Percentiles rank a stretch among this genome's conserved stretches.
phyloP scores from a whole-genome alignment of 768 basidiomycete species.

The Boletus patriciae region DNA sequence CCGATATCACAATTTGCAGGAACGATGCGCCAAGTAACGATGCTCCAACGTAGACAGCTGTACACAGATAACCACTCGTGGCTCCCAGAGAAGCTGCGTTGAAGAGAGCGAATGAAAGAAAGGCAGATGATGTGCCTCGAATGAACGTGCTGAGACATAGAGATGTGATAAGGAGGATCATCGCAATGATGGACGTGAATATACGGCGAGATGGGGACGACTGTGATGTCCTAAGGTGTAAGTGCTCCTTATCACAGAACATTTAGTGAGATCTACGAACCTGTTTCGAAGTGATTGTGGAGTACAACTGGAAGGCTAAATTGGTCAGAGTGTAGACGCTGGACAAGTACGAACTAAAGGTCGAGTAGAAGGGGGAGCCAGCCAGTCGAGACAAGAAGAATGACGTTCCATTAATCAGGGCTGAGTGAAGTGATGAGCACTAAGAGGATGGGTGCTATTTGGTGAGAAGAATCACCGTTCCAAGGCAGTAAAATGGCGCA shows the following conservation, averaged over 20 bases:
- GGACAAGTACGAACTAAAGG: conserved; percentile 68
- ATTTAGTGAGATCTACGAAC: conserved; percentile 39
- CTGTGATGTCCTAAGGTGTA: conserved; percentile 36
- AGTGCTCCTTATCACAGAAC: conserved; percentile 1
- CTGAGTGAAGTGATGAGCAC: conserved; percentile 40
- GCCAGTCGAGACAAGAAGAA: conserved; percentile 74
- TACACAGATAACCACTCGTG: conserved; percentile 74
- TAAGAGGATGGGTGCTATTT: not conserved
- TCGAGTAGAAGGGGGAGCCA: conserved; percentile 53
- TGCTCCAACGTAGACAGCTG: conserved; percentile 75
- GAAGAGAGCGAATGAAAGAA: conserved; percentile 65
- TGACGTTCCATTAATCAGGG: conserved; percentile 81
- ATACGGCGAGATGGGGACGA: conserved; percentile 59
- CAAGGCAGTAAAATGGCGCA: conserved; percentile 81
- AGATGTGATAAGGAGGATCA: conserved; percentile 54
- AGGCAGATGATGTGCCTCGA: conserved; percentile 49
- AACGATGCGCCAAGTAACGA: conserved; percentile 73
- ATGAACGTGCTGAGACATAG: conserved; percentile 69
- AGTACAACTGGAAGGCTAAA: conserved; percentile 71
- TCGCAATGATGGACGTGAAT: conserved; percentile 48
- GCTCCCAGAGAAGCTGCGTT: conserved; percentile 59
- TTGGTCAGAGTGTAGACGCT: conserved; percentile 53
- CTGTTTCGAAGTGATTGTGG: conserved; percentile 66
- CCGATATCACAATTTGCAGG: conserved; percentile 76
- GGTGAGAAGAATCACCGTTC: conserved; percentile 63